phyloP scores from a whole-genome alignment of 768 basidiomycete species.

The Boletus vermiculosoides region DNA sequence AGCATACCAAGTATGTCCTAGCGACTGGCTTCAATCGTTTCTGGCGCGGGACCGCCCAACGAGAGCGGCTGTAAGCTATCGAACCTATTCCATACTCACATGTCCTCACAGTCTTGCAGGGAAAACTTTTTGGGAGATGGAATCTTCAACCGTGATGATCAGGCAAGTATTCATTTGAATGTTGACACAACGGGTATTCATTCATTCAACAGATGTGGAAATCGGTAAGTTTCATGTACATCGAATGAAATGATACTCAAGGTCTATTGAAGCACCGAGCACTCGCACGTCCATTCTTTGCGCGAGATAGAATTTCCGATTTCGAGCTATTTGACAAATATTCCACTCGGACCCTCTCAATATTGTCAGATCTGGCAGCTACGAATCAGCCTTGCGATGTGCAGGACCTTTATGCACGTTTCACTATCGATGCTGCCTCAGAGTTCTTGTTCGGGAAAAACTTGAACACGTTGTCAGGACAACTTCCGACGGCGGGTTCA shows the following conservation, averaged over 20 bases:
- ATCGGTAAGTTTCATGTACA: slow-evolving; percentile 40
- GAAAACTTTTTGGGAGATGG: slow-evolving; percentile 65
- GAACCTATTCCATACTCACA: not conserved
- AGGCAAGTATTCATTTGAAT: slow-evolving; percentile 38
- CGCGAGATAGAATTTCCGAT: slow-evolving; percentile 67
- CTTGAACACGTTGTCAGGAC: slow-evolving; percentile 55
- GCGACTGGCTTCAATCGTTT: slow-evolving; percentile 66
- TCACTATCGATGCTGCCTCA: slow-evolving; percentile 69
- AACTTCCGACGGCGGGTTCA: slow-evolving; percentile 49
- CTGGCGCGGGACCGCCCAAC: slow-evolving; percentile 62
- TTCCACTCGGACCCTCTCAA: slow-evolving; percentile 44
- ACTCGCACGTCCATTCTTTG: slow-evolving; percentile 71
- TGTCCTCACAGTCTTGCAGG: slow-evolving; percentile 25
- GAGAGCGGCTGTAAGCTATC: slow-evolving; percentile 59
- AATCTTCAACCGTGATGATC: slow-evolving; percentile 77
- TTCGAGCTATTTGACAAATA: slow-evolving; percentile 66
- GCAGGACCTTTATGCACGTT: slow-evolving; percentile 66
- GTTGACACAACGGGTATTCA: slow-evolving; percentile 3
- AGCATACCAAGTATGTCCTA: slow-evolving; percentile 62
- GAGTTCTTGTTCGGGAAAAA: slow-evolving; percentile 72
- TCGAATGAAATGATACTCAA: slow-evolving; percentile 3
- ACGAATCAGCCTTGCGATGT: slow-evolving; percentile 51
- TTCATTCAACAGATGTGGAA: slow-evolving; percentile 51
- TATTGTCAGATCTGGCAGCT: slow-evolving; percentile 43
- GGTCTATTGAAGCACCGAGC: slow-evolving; percentile 51